Conservation (phyloP, 768 basidiomycete genomes). For the Kwoniella botswanensis region DNA sequence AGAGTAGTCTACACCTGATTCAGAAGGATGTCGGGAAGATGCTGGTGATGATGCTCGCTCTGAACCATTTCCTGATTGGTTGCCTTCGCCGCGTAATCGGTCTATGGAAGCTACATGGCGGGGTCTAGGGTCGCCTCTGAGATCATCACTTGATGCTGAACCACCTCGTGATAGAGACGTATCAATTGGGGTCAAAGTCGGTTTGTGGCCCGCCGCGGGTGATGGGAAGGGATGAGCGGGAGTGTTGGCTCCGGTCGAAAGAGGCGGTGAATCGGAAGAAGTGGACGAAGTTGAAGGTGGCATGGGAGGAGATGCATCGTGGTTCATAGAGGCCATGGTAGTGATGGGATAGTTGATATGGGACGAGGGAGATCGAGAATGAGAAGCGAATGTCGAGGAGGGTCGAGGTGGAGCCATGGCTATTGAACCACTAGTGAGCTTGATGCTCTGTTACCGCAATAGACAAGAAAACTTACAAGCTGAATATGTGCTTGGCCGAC, state of each 20-base stretch:
- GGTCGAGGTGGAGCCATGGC: conserved; percentile 33
- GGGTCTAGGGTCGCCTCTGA: conserved; percentile 13
- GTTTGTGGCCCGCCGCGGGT: conserved; percentile 13
- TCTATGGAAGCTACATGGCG: conserved; percentile 37
- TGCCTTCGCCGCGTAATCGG: conserved; percentile 30
- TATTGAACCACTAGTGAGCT: conserved; percentile 10
- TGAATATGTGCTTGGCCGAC: conserved; percentile 39
- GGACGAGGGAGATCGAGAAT: conserved; percentile 43
- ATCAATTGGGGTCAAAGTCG: conserved; percentile 27
- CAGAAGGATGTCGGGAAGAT: conserved; percentile 25
- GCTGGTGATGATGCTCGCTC: conserved; percentile 35
- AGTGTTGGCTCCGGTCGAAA: conserved; percentile 28
- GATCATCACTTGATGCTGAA: conserved; percentile 23
- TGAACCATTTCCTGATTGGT: neutral
- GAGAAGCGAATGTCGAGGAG: conserved; percentile 28
- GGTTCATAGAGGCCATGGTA: conserved; percentile 29
- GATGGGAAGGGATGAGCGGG: conserved; percentile 18
- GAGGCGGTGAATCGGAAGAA: conserved; percentile 18
- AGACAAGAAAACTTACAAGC: conserved; percentile 32
- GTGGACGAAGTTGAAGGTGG: conserved; percentile 29
- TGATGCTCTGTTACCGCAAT: neutral
- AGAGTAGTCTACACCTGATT: conserved; percentile 21
- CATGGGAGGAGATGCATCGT: conserved; percentile 40
- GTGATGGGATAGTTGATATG: conserved; percentile 42
- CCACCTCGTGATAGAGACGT: conserved; percentile 19